These are phyloP conservation scores for Calonectria multiphialidica DNA, from an alignment of 2,329 filamentous ascomycete species.

Conservation along the genomic window DNA sequence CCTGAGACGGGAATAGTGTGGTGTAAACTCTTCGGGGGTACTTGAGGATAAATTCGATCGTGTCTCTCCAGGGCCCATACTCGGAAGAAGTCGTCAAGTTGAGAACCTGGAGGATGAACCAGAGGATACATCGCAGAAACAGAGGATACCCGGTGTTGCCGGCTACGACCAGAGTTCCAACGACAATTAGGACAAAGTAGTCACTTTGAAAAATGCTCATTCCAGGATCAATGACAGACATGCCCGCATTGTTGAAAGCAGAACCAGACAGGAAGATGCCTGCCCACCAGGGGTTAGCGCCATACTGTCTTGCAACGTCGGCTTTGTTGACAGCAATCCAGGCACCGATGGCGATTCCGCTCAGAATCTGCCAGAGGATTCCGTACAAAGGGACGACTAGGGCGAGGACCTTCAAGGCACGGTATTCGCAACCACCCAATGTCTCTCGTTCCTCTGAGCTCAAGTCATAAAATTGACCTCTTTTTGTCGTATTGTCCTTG, in stretches of 20 bases:
- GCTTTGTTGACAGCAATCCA: constrained; percentile 69
- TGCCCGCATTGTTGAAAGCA: constrained; percentile 79
- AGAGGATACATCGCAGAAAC: constrained; percentile 71
- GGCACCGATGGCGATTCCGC: constrained; percentile 69
- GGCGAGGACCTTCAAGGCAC: constrained; percentile 70
- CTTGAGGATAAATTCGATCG: constrained; percentile 65
- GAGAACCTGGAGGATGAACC: constrained; percentile 60
- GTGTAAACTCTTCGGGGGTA: constrained; percentile 72
- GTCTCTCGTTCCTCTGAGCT: constrained; percentile 65
- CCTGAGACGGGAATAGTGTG: constrained; percentile 71
- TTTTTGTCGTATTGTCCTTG: constrained; percentile 58
- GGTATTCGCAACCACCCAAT: constrained; percentile 74
- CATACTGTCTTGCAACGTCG: constrained; percentile 63
- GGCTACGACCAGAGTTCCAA: constrained; percentile 71
- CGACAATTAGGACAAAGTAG: constrained; percentile 63
- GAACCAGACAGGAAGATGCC: constrained; percentile 76
- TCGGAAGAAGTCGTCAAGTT: constrained; percentile 49
- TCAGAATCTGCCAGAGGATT: constrained; percentile 68
- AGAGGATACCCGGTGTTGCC: constrained; percentile 77
- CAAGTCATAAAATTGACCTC: constrained; percentile 67
- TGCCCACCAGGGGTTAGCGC: constrained; percentile 75
- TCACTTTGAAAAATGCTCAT: constrained; percentile 71
- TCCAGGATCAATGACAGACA: constrained; percentile 75
- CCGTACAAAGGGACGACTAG: constrained; percentile 73
- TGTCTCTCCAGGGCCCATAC: constrained; percentile 58